Evolutionary conservation across 1,284 basidiomycete genomes (phyloP), one percentile per base, ranked within the genome.

Genomic region (Schizopora paradoxa): DNA sequence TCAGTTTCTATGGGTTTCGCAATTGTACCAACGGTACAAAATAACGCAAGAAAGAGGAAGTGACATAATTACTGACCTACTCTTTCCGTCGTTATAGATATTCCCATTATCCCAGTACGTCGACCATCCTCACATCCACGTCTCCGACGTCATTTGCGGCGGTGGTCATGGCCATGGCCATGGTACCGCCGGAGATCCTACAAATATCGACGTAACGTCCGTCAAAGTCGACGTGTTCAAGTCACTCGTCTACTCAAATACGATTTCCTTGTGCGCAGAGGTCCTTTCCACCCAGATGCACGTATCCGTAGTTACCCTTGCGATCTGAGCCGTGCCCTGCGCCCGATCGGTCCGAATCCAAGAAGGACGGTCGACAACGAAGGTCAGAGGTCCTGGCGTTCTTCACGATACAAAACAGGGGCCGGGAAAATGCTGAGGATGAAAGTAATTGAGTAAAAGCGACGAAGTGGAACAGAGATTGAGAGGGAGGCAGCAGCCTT

Each of bases 401-500:
- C 48, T 21, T 49, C 41, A 14, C 51, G 34, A 18, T 41, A 43
- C 13, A 53, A 22, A 13, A 49, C 51, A 16, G 41, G 19, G 14
- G 46, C 51, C 7, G 43, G 41, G 10, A 49, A 61, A 43, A 57
- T 52, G 39, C 54, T 49, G 47, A 55, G 40, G 50, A 62, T 63
- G 41, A n/a, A n/a, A n/a, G 61, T 38, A 55, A 58, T 57, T 57
- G 52, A 53, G 68, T 58, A 54, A 83, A 80, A 16, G 81, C 83
- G 13, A 75, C 75, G 55, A 79, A 72, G 2, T 85, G 86, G 33
- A 82, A 65, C 28, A 85, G 56, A 8, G 85, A 87, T 56, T 86
- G 85, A 8, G 83, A 71, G 7, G 86, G 85, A 2, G 85, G 87
- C 18, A 68, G 64, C 14, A 71, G 74, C 40, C 85, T 79, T 55